Conservation (phyloP, 179 eudicot species). For the Patellifolia procumbens region DNA sequence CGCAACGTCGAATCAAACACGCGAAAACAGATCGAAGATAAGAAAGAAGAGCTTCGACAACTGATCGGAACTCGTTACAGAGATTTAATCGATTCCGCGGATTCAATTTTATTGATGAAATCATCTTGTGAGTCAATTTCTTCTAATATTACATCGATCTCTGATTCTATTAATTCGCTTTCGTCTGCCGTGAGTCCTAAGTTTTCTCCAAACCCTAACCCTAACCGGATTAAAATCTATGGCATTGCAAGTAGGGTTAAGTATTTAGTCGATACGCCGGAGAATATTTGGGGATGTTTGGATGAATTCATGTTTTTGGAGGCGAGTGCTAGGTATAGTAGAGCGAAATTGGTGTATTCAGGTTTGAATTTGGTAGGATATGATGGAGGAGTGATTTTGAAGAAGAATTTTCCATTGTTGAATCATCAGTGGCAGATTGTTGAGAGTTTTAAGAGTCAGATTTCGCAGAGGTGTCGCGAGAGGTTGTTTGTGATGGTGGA, state of each 20-base stretch:
- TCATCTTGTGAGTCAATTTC: conserved; percentile 76
- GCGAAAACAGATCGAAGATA: conserved; percentile 73
- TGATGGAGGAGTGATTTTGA: conserved; percentile 49
- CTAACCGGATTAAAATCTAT: conserved; percentile 47
- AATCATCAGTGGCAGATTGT: conserved; percentile 98
- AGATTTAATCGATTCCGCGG: conserved; percentile 93
- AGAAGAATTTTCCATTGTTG: conserved; percentile 73
- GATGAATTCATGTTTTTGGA: conserved; percentile 91
- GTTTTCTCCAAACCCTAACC: conserved; percentile 31
- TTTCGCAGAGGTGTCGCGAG: conserved; percentile 89
- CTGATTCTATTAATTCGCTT: conserved; percentile 43
- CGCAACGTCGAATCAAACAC: conserved; percentile 63
- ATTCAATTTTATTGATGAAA: conserved; percentile 79
- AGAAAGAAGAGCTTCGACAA: conserved; percentile 90
- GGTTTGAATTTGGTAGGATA: conserved; percentile 42
- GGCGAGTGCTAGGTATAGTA: conserved; percentile 63
- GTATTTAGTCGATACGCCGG: conserved; percentile 96
- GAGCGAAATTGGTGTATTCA: conserved; percentile 73
- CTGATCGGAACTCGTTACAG: conserved; percentile 84
- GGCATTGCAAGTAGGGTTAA: conserved; percentile 87
- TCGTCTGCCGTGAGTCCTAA: conserved; percentile 33
- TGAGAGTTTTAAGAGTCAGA: conserved; percentile 86
- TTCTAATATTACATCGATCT: conserved; percentile 55
- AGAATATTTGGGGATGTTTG: conserved; percentile 94
- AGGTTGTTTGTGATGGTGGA: conserved; percentile 51